A percentile compares a stretch with the other conserved stretches of the same genome.
Conservation (phyloP, 306 rosid genomes). For the Fragaria ananassa region DNA sequence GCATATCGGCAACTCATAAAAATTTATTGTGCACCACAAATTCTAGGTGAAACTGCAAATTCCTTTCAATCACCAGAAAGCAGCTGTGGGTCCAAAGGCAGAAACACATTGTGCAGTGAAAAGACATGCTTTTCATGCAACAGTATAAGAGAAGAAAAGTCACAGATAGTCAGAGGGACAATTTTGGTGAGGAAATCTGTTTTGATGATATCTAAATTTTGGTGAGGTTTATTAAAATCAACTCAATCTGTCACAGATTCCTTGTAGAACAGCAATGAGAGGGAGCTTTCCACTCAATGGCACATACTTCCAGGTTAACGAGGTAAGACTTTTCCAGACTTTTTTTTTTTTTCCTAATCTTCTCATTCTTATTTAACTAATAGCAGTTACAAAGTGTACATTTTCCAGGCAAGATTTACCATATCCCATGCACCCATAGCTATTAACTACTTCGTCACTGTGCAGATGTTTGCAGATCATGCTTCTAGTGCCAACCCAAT, state of each 20-base stretch:
- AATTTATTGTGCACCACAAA: conserved; percentile 13
- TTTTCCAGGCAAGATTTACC: conserved; percentile 2
- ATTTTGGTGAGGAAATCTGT: conserved; percentile 52
- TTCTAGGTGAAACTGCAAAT: conserved; percentile 73
- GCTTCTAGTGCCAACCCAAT: conserved; percentile 66
- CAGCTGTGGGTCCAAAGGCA: conserved; percentile 55
- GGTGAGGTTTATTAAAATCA: conserved; percentile 21
- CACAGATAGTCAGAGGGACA: conserved; percentile 82
- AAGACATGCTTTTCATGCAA: conserved; percentile 68
- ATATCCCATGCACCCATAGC: not conserved
- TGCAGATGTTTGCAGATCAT: conserved; percentile 85
- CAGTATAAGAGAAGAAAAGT: conserved; percentile 64
- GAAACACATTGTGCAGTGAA: conserved; percentile 52
- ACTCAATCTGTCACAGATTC: conserved; percentile 48
- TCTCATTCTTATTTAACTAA: not conserved
- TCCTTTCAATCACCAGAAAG: conserved; percentile 62
- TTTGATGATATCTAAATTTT: not conserved
- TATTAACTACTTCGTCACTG: conserved; percentile 12
- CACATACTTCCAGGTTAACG: conserved; percentile 91
- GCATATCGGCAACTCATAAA: conserved; percentile 17
- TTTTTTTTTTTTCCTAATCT: not conserved
- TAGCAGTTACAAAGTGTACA: not conserved
- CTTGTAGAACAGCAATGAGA: conserved; percentile 87
- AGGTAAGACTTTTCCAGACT: conserved; percentile 39
- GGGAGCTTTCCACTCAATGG: conserved; percentile 96